These are phyloP conservation scores for Eremochloa ophiuroides DNA, from an alignment of 176 grass and related monocot genomes.

Conservation along the genomic window DNA sequence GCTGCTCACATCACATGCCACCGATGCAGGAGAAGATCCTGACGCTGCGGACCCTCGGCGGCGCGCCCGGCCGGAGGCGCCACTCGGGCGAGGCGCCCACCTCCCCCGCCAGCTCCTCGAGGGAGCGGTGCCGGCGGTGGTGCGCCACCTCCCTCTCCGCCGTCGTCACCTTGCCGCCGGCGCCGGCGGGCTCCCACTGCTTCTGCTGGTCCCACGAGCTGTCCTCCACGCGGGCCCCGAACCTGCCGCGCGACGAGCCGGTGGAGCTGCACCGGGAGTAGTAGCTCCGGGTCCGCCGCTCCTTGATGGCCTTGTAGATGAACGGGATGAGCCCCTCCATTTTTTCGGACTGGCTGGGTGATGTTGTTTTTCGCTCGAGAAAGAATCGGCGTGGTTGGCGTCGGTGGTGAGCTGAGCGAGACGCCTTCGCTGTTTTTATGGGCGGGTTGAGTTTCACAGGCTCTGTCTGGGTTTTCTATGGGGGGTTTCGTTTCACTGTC, in stretches of 20 bases:
- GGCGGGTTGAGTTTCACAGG: neutral
- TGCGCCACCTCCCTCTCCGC: conserved; percentile 15
- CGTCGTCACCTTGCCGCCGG: neutral
- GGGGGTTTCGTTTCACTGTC: no score
- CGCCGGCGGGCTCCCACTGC: neutral
- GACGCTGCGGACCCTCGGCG: conserved; percentile 31
- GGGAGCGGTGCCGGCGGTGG: conserved; percentile 55
- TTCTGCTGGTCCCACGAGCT: conserved; percentile 4
- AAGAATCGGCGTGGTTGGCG: neutral
- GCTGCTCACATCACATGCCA: conserved; percentile 23
- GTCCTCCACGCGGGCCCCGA: conserved; percentile 8
- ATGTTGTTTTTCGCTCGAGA: neutral
- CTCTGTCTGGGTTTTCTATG: no score
- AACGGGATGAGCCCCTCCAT: conserved; percentile 95
- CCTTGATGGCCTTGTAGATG: conserved; percentile 75
- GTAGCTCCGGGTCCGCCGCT: conserved; percentile 49
- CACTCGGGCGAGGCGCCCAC: conserved; percentile 30
- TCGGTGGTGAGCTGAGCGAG: neutral
- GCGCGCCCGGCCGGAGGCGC: neutral
- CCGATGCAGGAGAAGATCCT: conserved; percentile 61
- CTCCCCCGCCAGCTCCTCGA: conserved; percentile 58
- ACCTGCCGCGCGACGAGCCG: conserved; percentile 16
- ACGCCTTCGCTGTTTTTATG: neutral
- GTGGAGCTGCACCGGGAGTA: conserved; percentile 57
- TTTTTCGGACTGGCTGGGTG: neutral